Conservation (phyloP, 2,329 filamentous ascomycete species). For the Orbilia brochopaga region DNA sequence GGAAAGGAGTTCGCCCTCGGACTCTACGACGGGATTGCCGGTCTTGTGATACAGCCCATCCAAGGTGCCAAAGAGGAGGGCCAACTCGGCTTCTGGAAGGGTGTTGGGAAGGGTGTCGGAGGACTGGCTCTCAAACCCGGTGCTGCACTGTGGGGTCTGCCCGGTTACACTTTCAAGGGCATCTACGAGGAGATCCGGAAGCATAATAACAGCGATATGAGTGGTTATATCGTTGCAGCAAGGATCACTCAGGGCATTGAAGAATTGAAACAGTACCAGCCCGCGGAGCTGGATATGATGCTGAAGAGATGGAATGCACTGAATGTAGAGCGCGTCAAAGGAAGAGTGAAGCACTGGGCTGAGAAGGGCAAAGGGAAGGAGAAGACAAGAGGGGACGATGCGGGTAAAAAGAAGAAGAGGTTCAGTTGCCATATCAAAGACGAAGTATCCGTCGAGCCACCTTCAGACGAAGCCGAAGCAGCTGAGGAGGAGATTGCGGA, state of each 20-base stretch:
- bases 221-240: constrained; percentile 80
- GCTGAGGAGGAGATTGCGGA: constrained; percentile 39
- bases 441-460: constrained; percentile 26
- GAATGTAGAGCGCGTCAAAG: constrained; percentile 66
- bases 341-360: constrained; percentile 62
- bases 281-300: constrained; percentile 57
- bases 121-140: constrained; percentile 82
- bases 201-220: constrained; percentile 71
- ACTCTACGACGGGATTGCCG: constrained; percentile 80
- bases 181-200: constrained; percentile 78
- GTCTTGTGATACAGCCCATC: constrained; percentile 77
- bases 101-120: constrained; percentile 80
- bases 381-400: constrained; percentile 42
- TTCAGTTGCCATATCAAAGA: constrained; percentile 31
- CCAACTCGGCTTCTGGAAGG: constrained; percentile 72
- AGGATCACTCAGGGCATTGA: constrained; percentile 76
- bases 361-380: constrained; percentile 48
- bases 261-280: constrained; percentile 65
- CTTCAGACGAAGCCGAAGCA: constrained; percentile 25
- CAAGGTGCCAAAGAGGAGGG: constrained; percentile 72
- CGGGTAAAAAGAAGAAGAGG: constrained; percentile 44
- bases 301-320: constrained; percentile 69
- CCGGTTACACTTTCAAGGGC: constrained; percentile 82
- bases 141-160: constrained; percentile 74
- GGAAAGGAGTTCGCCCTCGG: constrained; percentile 78